Base-by-base conservation (phyloP, 2,329 filamentous ascomycete genomes). In the Trichoderma aggressivum region DNA sequence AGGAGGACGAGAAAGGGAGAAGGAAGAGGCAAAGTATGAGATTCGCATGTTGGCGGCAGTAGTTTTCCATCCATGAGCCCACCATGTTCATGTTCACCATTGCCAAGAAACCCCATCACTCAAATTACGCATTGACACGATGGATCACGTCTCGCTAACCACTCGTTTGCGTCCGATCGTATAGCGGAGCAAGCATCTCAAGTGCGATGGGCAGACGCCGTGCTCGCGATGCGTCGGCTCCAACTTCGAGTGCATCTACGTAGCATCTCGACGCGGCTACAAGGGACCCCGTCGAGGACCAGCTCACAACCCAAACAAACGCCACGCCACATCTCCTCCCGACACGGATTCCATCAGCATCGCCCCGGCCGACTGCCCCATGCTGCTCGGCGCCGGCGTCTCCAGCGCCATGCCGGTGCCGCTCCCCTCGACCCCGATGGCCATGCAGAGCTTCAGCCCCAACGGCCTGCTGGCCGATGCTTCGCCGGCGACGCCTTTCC, bases 231-330 rank as follows among this genome's bases (percentile, higher is more conserved):
- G 92, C 80, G 81, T 82, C 26, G 80, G 83, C 64, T 85, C 86
- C 61, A 86, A 86, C 70, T 82, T 85, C 21, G 85, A 90, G 61
- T 95, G 92, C 79, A 82, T 89, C 76, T 94, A 93, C 78, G 88
- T 93, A 62, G 89, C 91, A 58, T 94, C 91, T 50, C 89, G 92
- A 56, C 88, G 92, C 72, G 92, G 92, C 34, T 93, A 92, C 82
- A 93, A 92, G 80, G 90, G 91, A 16, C 78, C 80, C 73, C 75
- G 81, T 74, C 74, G 81, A 82, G 79, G 76, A 21, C 74, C 78
- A n/a, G 74, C 79, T 7, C 80, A 79, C 71, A 87, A 84, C 75
- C 82, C 83, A 11, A 84, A 84, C 77, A 88, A 87, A 78, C 83
- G 84, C 21, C 84, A 85, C 76, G 82, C 84, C 26, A 84, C 84